Base-by-base conservation (phyloP, 2,329 filamentous ascomycete genomes). In the Fusarium goolgardi region DNA sequence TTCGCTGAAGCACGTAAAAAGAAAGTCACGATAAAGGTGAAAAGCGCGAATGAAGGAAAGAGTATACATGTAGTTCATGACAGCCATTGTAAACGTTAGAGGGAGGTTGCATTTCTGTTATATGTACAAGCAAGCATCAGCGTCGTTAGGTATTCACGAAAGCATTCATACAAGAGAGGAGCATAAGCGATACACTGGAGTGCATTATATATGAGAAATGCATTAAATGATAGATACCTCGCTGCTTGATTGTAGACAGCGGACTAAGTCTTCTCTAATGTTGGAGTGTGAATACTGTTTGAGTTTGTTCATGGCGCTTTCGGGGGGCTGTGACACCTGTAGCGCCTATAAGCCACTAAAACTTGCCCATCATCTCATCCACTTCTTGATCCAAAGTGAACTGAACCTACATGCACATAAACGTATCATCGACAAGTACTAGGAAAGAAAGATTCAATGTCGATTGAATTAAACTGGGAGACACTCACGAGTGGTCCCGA, bases 401-500 rank as follows among this genome's bases (percentile, higher is more conserved):
- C 34, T 25, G 21, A 21, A 40, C 29, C 21, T 27, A 16, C 8
- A 23, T 39, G 10, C 18, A 21, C n/a, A 29, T 27, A 50, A 34
- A 12, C 20, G 44, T 55, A 23, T 25, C 39, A 32, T 51, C 20
- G 25, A 27, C 43, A 37, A 41, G 32, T 15, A 8, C 23, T 21
- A 44, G 31, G 49, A 41, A 35, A 35, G 34, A 7, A 37, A 43
- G 44, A 53, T 41, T 65, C 63, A 71, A 99, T 99, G 96, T 98
- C 96, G 72, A 95, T 99, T 83, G 94, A 98, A 77, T 91, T 99
- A 78, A 94, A 97, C 81, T 99, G 96, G 96, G 91, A 96, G 75
- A 91, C 91, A 66, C 88, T 98, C 76, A 98, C 95, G 23, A 90
- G 89, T 65, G 96, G 96, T 29, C 88, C 93, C 49, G 95, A 98